Evolutionary conservation across 306 rosid species (phyloP).

Genomic region (Casuarina glauca): DNA sequence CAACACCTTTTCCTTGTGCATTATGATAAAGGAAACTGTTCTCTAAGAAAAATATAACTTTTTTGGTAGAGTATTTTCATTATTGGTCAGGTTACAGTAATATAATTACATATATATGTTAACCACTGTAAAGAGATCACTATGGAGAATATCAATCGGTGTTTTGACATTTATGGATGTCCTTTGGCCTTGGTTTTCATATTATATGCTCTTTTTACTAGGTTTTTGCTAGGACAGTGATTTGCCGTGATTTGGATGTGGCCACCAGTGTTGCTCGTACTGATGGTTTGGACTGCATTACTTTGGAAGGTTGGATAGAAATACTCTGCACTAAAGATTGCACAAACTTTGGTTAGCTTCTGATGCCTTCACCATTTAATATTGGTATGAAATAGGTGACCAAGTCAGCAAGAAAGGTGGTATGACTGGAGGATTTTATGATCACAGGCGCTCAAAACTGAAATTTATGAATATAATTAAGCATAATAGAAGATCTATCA

Average conservation of each 20-base stretch:
- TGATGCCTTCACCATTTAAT: slow-evolving; percentile 33
- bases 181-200: slow-evolving; percentile 26
- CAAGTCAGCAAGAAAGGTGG: slow-evolving; percentile 99
- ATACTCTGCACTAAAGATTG: slow-evolving; percentile 21
- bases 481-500: slow-evolving; percentile 52
- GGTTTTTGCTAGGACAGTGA: slow-evolving; percentile 95
- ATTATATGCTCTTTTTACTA: slow-evolving; percentile 26
- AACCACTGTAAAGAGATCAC: neutral
- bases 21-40: too few relatives aligned
- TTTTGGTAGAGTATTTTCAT: too few relatives aligned
- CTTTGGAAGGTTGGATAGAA: slow-evolving; percentile 73
- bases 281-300: slow-evolving; percentile 92
- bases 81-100: too few relatives aligned
- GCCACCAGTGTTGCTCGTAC: slow-evolving; percentile 88
- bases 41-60: too few relatives aligned
- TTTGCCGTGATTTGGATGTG: slow-evolving; percentile 91
- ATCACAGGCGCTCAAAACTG: slow-evolving; percentile 86
- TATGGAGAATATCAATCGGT: neutral
- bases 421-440: slow-evolving; percentile 99
- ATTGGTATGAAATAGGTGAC: slow-evolving; percentile 61
- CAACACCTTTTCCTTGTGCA: too few relatives aligned
- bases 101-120: neutral
- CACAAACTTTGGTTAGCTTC: slow-evolving; percentile 12
- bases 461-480: slow-evolving; percentile 75
- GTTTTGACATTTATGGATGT: slow-evolving; percentile 12